phyloP scores from a whole-genome alignment of 2,329 filamentous ascomycete species.

The Pestalotiopsis sp. region DNA sequence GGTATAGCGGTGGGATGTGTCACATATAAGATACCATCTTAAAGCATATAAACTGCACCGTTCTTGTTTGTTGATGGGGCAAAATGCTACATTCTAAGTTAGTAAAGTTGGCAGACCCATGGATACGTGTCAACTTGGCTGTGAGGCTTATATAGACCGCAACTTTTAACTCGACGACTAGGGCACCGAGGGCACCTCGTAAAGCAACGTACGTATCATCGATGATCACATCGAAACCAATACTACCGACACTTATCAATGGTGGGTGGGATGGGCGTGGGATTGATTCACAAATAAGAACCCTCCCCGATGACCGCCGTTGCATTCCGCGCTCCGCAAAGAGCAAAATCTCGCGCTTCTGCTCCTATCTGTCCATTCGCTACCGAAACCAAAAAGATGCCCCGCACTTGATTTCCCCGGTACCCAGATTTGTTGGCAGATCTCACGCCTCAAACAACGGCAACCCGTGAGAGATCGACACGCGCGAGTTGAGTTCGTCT shows the following conservation, averaged over 20 bases:
- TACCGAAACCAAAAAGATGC: not conserved
- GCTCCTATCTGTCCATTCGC: not conserved
- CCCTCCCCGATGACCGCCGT: not conserved
- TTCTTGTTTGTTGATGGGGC: not conserved
- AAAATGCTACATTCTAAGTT: not conserved
- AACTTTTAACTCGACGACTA: not conserved
- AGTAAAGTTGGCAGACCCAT: not conserved
- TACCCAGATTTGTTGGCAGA: slow-evolving; percentile 3
- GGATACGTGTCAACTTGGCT: not conserved
- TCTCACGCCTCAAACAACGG: not conserved
- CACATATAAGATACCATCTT: not conserved
- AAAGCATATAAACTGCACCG: not conserved
- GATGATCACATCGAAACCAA: not conserved
- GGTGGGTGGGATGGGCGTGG: not conserved
- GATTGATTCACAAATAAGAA: not conserved
- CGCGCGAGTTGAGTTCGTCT: not conserved
- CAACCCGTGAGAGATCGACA: slow-evolving; percentile 2
- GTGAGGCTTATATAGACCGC: not conserved
- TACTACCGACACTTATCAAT: not conserved
- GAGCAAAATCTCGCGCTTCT: not conserved
- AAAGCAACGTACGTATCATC: not conserved
- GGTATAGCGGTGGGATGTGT: not conserved
- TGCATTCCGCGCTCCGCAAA: not conserved
- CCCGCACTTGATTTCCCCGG: not conserved
- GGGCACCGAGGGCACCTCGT: not conserved